Evolutionary conservation across 2,329 filamentous ascomycete genomes (phyloP).

Genomic region (Juglanconis oblonga): DNA sequence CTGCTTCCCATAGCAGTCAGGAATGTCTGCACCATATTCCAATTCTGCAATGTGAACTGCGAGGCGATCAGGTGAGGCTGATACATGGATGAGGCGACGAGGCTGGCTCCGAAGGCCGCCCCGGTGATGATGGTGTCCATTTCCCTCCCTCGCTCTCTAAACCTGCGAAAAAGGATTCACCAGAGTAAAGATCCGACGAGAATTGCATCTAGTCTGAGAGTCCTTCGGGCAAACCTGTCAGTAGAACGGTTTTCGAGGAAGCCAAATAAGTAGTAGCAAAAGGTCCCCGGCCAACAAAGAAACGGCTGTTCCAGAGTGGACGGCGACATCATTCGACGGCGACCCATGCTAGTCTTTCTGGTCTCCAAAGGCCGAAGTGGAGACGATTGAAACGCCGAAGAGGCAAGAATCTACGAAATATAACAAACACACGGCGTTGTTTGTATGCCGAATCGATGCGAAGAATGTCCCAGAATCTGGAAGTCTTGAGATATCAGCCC

Average conservation of each 20-base stretch:
- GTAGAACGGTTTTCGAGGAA: not conserved
- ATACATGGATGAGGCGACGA: conserved; percentile 59
- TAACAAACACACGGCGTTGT: not conserved
- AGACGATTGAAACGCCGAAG: not conserved
- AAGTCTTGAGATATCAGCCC: no score
- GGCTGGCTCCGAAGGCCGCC: conserved; percentile 58
- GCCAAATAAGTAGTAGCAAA: not conserved
- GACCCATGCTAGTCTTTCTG: not conserved
- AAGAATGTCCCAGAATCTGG: no score
- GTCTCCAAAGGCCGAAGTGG: not conserved
- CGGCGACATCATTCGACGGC: not conserved
- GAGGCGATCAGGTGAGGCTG: conserved; percentile 56
- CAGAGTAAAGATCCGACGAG: no score
- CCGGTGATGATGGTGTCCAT: conserved; percentile 44
- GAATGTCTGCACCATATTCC: conserved; percentile 65
- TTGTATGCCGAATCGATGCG: no score
- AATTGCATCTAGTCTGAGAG: no score
- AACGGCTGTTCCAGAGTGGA: not conserved
- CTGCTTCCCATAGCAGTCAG: conserved; percentile 60
- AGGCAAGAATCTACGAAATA: not conserved
- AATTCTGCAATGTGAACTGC: conserved; percentile 60
- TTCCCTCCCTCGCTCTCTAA: conserved; percentile 16
- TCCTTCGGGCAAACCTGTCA: no score
- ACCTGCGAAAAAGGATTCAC: no score
- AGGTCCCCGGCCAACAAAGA: not conserved